A percentile compares a stretch with the other conserved stretches of the same genome.
Conservation (phyloP, 2,329 filamentous ascomycete genomes). For the Moelleriella libera region DNA sequence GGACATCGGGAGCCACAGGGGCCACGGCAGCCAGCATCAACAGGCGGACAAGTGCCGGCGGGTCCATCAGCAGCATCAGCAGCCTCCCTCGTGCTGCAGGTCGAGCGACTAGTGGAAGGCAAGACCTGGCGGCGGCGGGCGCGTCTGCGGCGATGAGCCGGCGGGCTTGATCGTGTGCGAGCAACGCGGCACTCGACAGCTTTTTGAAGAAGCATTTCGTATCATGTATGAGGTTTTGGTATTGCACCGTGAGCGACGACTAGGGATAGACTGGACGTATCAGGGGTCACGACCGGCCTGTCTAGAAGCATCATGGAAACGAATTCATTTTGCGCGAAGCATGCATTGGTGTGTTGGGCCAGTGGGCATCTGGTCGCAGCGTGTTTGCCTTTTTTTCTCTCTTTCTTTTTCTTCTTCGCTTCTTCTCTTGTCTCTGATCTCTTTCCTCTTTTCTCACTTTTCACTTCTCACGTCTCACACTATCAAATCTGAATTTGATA, state of each 20-base stretch:
- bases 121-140: constrained; percentile 44
- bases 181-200: not conserved
- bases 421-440: too few relatives aligned
- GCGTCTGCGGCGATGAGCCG: constrained; percentile 46
- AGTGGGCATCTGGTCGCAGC: not conserved
- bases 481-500: not conserved
- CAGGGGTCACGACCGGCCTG: too few relatives aligned
- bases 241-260: not conserved
- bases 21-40: constrained; percentile 21
- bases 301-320: not conserved
- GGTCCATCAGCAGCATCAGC: constrained; percentile 24
- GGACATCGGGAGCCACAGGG: constrained; percentile 29
- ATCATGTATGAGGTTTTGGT: too few relatives aligned
- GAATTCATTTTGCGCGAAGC: not conserved
- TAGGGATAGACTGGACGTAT: not conserved
- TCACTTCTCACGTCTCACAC: not conserved
- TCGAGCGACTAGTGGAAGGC: constrained; percentile 41
- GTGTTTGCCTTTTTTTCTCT: not conserved
- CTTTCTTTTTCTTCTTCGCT: not conserved
- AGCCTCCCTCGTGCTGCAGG: constrained; percentile 41
- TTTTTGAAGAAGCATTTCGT: too few relatives aligned
- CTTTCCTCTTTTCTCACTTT: too few relatives aligned
- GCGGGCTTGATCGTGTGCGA: constrained; percentile 20
- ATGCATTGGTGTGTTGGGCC: not conserved
- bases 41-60: constrained; percentile 39